These are phyloP conservation scores for Trichocomaceae sp. DNA, from an alignment of 2,329 filamentous ascomycete genomes.

Conservation along the genomic window DNA sequence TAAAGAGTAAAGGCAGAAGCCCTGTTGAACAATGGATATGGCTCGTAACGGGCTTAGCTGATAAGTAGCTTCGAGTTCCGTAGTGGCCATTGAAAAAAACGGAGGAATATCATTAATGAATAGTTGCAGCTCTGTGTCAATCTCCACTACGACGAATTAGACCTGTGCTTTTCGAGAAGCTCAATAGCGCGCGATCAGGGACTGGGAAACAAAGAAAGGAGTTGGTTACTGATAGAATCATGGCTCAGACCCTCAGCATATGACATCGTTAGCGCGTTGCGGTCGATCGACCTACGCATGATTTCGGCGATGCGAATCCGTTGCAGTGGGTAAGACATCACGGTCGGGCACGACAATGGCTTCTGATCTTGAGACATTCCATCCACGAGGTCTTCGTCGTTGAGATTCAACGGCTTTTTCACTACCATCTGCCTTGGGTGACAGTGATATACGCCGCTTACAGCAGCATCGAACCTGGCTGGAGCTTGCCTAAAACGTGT, in stretches of 20 bases:
- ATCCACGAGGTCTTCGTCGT: background rate
- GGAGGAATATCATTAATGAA: background rate
- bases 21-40: background rate
- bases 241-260: background rate
- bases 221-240: background rate
- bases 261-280: background rate
- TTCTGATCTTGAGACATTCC: background rate
- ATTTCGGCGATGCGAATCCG: background rate
- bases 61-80: background rate
- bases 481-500: background rate
- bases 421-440: slow-evolving; percentile 1
- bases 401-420: slow-evolving; percentile 1
- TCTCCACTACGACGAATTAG: background rate
- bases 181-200: background rate
- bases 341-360: background rate
- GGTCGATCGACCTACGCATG: background rate
- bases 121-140: slow-evolving; percentile 1
- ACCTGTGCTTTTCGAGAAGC: background rate
- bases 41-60: background rate
- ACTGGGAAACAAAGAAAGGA: background rate
- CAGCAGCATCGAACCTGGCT: background rate
- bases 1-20: background rate
- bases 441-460: background rate
- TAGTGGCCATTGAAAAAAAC: background rate
- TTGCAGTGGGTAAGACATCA: background rate